These are phyloP conservation scores for Cladosporium sp. DNA, from an alignment of 2,329 filamentous ascomycete genomes.

Conservation along the genomic window DNA sequence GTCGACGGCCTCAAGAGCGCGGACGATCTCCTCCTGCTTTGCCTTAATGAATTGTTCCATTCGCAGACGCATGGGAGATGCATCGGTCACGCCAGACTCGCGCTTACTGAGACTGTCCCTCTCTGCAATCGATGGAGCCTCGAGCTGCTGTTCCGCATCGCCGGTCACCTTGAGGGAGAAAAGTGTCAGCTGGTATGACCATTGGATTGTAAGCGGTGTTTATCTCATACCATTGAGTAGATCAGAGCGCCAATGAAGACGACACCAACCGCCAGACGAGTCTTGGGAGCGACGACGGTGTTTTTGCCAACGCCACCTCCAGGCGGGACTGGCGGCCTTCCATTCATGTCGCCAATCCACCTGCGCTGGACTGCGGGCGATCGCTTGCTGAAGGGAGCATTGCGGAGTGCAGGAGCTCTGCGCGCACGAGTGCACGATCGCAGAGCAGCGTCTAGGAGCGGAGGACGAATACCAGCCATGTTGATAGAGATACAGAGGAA, in stretches of 20 bases:
- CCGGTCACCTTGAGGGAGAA: constrained; percentile 39
- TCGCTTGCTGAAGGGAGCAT: constrained; percentile 25
- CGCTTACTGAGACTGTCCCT: constrained; percentile 80
- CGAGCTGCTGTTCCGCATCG: constrained; percentile 47
- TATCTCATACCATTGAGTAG: constrained; percentile 59
- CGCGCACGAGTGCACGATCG: constrained; percentile 19
- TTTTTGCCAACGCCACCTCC: constrained; percentile 39
- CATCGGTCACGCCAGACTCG: constrained; percentile 70
- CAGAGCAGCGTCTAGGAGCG: constrained; percentile 14
- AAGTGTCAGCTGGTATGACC: constrained; percentile 3
- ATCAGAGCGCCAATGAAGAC: constrained; percentile 56
- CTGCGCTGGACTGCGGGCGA: constrained; percentile 29
- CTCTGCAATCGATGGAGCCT: constrained; percentile 75
- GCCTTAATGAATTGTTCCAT: constrained; percentile 97
- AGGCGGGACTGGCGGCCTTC: constrained; percentile 29
- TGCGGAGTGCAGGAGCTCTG: constrained; percentile 18
- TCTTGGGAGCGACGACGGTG: constrained; percentile 44
- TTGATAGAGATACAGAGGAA: background rate
- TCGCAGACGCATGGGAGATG: constrained; percentile 92
- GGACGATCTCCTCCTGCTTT: constrained; percentile 85
- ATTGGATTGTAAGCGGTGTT: background rate
- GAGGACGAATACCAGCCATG: constrained; percentile 20
- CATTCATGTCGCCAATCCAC: constrained; percentile 30
- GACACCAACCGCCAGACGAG: constrained; percentile 49
- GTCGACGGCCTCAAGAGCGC: constrained; percentile 79